phyloP scores from a whole-genome alignment of 1,139 yeast genomes.

The Geotrichum klebahnii region DNA sequence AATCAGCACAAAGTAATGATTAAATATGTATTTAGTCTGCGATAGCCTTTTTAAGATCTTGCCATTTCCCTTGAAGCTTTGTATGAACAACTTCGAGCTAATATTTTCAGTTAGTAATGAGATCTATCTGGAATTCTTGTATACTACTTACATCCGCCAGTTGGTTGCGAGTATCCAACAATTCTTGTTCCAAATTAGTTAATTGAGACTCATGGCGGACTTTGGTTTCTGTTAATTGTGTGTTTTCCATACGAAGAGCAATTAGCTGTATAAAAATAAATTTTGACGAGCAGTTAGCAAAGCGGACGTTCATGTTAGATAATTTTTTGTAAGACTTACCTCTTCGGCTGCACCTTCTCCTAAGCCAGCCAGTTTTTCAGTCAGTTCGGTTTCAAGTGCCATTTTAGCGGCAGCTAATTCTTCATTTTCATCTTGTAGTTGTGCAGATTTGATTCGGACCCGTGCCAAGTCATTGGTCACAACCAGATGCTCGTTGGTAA shows the following conservation, averaged over 20 bases:
- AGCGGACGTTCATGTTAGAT: not conserved
- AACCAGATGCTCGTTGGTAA: slow-evolving; percentile 76
- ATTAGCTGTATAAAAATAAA: slow-evolving; percentile 49
- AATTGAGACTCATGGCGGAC: slow-evolving; percentile 36
- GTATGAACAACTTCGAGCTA: slow-evolving; percentile 31
- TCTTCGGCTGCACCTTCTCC: slow-evolving; percentile 22
- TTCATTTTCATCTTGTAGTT: slow-evolving; percentile 60
- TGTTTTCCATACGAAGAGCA: slow-evolving; percentile 47
- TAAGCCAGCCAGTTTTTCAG: slow-evolving; percentile 17
- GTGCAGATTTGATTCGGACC: slow-evolving; percentile 60
- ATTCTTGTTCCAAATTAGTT: slow-evolving; percentile 36
- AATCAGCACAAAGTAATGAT: slow-evolving; percentile 8
- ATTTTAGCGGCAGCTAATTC: slow-evolving; percentile 52
- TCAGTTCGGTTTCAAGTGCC: slow-evolving; percentile 42
- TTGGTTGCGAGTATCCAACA: slow-evolving; percentile 29
- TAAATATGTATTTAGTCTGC: slow-evolving; percentile 37
- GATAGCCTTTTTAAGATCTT: slow-evolving; percentile 33
- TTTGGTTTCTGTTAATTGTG: slow-evolving; percentile 38
- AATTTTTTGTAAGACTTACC: slow-evolving; percentile 32
- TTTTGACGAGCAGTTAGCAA: not conserved
- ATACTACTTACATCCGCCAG: slow-evolving; percentile 20
- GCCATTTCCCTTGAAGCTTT: slow-evolving; percentile 32
- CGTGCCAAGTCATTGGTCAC: slow-evolving; percentile 71
- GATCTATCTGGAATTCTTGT: not conserved
- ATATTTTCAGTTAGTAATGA: slow-evolving; percentile 12